Percentiles rank a stretch among this genome's conserved stretches.
Conservation (phyloP, 306 rosid species). For the Citrullus mucosospermus region DNA sequence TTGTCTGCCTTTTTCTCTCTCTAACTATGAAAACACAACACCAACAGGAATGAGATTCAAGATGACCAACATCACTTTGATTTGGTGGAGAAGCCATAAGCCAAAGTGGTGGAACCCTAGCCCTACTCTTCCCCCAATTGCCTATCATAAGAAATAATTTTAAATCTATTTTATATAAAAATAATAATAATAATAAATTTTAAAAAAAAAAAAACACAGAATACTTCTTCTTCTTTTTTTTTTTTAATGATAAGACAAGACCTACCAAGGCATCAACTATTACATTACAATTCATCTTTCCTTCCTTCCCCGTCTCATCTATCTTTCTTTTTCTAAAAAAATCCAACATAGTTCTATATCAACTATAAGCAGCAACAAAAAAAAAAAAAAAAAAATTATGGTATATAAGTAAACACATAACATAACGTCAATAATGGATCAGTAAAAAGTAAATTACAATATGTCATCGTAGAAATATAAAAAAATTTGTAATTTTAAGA, state of each 20-base stretch:
- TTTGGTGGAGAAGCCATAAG: conserved; percentile 9
- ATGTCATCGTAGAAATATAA: too few relatives aligned
- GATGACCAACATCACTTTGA: not conserved
- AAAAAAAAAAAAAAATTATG: not conserved
- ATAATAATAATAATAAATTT: too few relatives aligned
- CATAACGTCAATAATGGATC: too few relatives aligned
- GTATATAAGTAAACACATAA: not conserved
- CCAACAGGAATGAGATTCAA: conserved; percentile 1
- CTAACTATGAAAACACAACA: not conserved
- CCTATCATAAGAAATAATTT: not conserved
- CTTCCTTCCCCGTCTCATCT: not conserved
- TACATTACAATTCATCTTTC: not conserved
- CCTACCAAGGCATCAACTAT: not conserved
- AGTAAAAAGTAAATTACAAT: too few relatives aligned
- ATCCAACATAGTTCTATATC: not conserved
- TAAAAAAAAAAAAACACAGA: not conserved
- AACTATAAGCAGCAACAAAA: too few relatives aligned
- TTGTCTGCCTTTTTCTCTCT: not conserved
- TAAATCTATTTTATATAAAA: too few relatives aligned
- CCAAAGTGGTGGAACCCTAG: not conserved
- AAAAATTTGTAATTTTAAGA: too few relatives aligned
- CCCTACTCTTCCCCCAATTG: not conserved
- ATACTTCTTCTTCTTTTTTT: not conserved
- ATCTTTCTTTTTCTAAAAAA: not conserved
- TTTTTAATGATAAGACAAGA: not conserved